phyloP scores from a whole-genome alignment of 2,329 filamentous ascomycete genomes.

The Penicillium fuscoglaucum region DNA sequence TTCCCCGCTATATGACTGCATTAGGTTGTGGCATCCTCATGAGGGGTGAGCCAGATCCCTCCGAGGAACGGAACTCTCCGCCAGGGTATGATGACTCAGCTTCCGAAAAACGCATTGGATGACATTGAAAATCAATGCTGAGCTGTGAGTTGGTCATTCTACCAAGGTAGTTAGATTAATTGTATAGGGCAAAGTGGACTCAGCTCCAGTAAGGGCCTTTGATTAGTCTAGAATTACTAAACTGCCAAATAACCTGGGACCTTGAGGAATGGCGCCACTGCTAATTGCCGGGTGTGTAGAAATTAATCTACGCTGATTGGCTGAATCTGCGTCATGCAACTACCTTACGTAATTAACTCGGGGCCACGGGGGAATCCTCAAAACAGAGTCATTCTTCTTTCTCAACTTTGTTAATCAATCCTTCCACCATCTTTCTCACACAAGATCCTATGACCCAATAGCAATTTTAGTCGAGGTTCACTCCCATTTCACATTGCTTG shows the following conservation, averaged over 20 bases:
- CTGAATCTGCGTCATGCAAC: slow-evolving; percentile 19
- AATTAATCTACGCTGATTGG: slow-evolving; percentile 44
- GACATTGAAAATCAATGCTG: neutral
- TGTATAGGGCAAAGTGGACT: neutral
- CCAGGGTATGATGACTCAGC: slow-evolving; percentile 18
- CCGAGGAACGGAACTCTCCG: slow-evolving; percentile 10
- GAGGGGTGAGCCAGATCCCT: neutral
- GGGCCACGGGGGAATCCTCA: slow-evolving; percentile 22
- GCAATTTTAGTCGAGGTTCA: slow-evolving; percentile 2
- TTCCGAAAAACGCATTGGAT: slow-evolving; percentile 17
- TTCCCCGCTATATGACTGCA: slow-evolving; percentile 4
- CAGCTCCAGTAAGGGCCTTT: neutral
- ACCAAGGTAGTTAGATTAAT: too few relatives aligned
- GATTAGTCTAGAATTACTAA: neutral
- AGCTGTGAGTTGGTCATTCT: neutral
- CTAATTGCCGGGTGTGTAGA: slow-evolving; percentile 32
- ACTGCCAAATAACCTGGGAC: neutral
- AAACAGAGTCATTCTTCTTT: slow-evolving; percentile 26
- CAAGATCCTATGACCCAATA: slow-evolving; percentile 21
- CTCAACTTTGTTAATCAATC: slow-evolving; percentile 3
- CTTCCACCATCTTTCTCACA: slow-evolving; percentile 11
- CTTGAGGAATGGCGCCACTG: slow-evolving; percentile 32
- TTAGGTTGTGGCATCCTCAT: slow-evolving; percentile 4
- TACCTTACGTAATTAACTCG: slow-evolving; percentile 29
- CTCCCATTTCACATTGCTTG: slow-evolving; percentile 1